Conservation (phyloP, 1,284 basidiomycete genomes). For the Erythrobasidium hasegawianum region DNA sequence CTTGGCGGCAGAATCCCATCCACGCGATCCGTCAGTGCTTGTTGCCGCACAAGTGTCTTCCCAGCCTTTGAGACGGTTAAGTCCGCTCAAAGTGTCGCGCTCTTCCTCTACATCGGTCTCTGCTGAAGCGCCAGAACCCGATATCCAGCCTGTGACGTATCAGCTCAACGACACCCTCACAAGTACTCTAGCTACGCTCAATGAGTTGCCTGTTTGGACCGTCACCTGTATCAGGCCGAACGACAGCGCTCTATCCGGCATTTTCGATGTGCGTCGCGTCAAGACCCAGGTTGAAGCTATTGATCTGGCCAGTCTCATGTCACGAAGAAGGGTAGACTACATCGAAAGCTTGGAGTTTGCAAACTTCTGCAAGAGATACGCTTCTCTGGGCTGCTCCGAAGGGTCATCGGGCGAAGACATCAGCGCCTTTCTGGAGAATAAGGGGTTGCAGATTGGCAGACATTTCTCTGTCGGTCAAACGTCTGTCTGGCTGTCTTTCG, state of each 20-base stretch:
- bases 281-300: conserved; percentile 17
- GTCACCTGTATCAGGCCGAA: conserved; percentile 82
- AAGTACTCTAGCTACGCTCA: conserved; percentile 63
- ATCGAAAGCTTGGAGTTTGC: conserved; percentile 9
- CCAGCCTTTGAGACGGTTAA: conserved; percentile 47
- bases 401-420: conserved; percentile 14
- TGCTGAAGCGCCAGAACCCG: conserved; percentile 59
- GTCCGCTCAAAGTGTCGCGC: conserved; percentile 45
- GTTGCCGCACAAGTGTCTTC: conserved; percentile 86
- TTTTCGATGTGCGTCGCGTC: conserved; percentile 21
- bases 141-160: conserved; percentile 51
- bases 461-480: neutral
- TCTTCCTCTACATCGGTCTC: conserved; percentile 41
- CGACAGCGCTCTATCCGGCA: conserved; percentile 52
- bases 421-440: conserved; percentile 1
- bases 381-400: conserved; percentile 3
- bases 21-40: conserved; percentile 71
- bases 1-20: conserved; percentile 74
- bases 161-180: conserved; percentile 71
- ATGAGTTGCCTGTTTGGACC: conserved; percentile 67
- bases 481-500: conserved; percentile 29
- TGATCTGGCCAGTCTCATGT: conserved; percentile 21
- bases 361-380: conserved; percentile 15
- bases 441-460: neutral
- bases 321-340: conserved; percentile 23